A percentile compares a stretch with the other conserved stretches of the same genome.
These are phyloP conservation scores for Glycine latifolia DNA, from an alignment of 306 rosid genomes.

Conservation along the genomic window DNA sequence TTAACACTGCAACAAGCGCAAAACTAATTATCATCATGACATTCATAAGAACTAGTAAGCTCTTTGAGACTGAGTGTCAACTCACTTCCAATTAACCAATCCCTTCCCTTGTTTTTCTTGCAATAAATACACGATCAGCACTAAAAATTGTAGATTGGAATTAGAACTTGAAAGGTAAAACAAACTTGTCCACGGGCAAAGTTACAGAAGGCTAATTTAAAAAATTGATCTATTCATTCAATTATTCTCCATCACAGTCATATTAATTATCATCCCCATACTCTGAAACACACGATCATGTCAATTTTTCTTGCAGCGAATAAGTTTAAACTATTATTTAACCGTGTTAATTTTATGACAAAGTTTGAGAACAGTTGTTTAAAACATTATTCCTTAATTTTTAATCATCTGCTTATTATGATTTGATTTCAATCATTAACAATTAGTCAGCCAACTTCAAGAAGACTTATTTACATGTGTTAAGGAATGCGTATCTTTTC, in stretches of 20 bases:
- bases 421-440: neutral
- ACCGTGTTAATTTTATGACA: neutral
- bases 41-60: constrained; percentile 14
- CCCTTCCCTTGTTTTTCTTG: neutral
- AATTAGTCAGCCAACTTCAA: neutral
- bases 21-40: constrained; percentile 33
- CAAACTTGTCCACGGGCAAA: neutral
- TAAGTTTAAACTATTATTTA: neutral
- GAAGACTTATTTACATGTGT: too few relatives aligned
- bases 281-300: constrained; percentile 1
- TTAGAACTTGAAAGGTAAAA: neutral
- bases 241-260: constrained; percentile 1
- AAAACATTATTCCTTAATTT: neutral
- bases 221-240: neutral
- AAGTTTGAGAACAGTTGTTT: neutral
- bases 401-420: neutral
- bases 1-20: constrained; percentile 54
- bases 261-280: neutral
- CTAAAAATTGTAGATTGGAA: neutral
- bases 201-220: too few relatives aligned
- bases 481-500: neutral
- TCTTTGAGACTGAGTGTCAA: constrained; percentile 24
- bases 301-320: neutral
- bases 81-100: constrained; percentile 27
- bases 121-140: neutral